These are phyloP conservation scores for Phtheirospermum japonicum DNA, from an alignment of 257 asterid species.

Conservation along the genomic window DNA sequence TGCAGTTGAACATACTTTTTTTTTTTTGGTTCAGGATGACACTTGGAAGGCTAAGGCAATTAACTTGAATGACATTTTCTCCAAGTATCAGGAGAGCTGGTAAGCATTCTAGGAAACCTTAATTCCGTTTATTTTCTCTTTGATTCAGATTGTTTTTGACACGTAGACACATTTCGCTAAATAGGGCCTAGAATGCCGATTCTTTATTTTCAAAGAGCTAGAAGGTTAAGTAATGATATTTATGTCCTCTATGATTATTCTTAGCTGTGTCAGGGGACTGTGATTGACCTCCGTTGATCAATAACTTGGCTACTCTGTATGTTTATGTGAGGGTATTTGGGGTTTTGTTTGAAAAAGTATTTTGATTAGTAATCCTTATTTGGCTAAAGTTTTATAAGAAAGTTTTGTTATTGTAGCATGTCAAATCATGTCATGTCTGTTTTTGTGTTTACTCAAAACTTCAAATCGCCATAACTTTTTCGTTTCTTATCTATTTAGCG, in stretches of 20 bases:
- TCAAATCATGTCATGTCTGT: no score
- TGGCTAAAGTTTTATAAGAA: no score
- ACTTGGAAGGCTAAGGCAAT: constrained; percentile 59
- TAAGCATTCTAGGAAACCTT: constrained; percentile 28
- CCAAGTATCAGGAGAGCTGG: constrained; percentile 51
- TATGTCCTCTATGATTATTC: neutral
- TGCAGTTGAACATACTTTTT: constrained; percentile 17
- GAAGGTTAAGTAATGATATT: constrained; percentile 8
- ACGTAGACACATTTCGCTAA: neutral
- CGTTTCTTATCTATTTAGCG: neutral
- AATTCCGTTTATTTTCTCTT: no score
- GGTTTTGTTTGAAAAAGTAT: no score
- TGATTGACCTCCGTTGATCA: constrained; percentile 7
- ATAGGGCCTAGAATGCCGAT: neutral
- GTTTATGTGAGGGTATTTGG: neutral
- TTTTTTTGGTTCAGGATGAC: constrained; percentile 48
- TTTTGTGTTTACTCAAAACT: no score
- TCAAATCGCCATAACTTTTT: no score
- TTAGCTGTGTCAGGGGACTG: neutral
- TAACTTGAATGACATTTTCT: constrained; percentile 57
- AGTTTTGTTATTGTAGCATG: no score
- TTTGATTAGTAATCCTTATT: no score
- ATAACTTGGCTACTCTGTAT: neutral
- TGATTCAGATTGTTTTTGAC: no score
- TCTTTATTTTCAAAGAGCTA: neutral